Evolutionary conservation across 805 yeast genomes (phyloP).

Genomic region (Candida schatavii): DNA sequence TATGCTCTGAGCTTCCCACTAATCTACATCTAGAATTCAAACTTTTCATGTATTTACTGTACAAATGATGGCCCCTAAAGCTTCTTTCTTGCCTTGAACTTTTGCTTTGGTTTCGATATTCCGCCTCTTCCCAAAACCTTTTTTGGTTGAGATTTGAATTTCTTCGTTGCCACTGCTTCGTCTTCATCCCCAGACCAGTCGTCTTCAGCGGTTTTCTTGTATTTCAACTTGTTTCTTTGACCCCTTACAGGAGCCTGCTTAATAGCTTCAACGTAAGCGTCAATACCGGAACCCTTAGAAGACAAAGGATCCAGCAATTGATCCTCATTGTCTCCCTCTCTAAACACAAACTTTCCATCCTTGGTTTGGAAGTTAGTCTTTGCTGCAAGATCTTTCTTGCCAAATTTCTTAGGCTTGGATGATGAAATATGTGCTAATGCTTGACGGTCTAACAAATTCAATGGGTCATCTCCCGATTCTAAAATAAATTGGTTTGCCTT

Average conservation of each 20-base stretch:
- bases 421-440: constrained; percentile 87
- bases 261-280: constrained; percentile 93
- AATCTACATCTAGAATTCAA: too few species aligned
- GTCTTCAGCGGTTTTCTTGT: constrained; percentile 60
- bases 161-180: constrained; percentile 11
- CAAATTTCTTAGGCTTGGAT: constrained; percentile 67
- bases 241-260: constrained; percentile 92
- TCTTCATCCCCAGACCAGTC: constrained; percentile 48
- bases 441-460: constrained; percentile 83
- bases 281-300: constrained; percentile 57
- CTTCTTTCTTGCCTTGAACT: constrained; percentile 60
- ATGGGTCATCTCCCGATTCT: constrained; percentile 73
- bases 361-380: constrained; percentile 47
- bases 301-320: constrained; percentile 44
- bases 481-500: constrained; percentile 63
- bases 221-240: constrained; percentile 86
- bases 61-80: too few species aligned
- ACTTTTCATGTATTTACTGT: too few species aligned
- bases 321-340: constrained; percentile 43
- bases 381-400: constrained; percentile 40
- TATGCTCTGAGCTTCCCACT: too few species aligned
- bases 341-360: constrained; percentile 69
- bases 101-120: constrained; percentile 41
- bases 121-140: constrained; percentile 19
- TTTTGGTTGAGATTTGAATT: constrained; percentile 8